Evolutionary conservation across 371 early-diverging fungal genomes (phyloP), one percentile per base, ranked within the genome.

Genomic region (Syncephalastrum sp.): DNA sequence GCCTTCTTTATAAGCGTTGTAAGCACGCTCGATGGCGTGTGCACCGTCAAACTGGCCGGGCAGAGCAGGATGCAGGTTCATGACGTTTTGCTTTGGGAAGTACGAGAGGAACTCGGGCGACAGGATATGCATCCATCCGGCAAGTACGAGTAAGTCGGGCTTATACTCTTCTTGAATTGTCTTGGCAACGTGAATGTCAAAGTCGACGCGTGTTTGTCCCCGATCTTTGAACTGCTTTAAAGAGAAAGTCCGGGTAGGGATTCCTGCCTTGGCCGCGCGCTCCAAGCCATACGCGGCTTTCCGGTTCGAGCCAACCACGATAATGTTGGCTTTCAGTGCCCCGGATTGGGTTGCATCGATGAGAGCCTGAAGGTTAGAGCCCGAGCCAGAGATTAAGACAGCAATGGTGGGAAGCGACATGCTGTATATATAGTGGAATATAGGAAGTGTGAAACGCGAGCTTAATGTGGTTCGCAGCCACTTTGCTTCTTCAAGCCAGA

Each of bases 81-180:
- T 92, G 61, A 96, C 75, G 41, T 79, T 81, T 12, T 69, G 33
- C 0, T 63, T 42, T 19, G 85, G 82, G 62, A 93, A 91, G 47
- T 69, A 53, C 14, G 82, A 72, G 51, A 98, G 67, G 67, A 97
- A 97, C 21, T 82, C 83, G 4, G 91, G 79, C 5, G 91, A 90
- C 47, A 98, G 80, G 58, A 98, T 97, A 67, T 95, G 97, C 97
- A 98, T 97, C 82, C 86, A 98, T 43, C 98, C 98, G 10, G 97
- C 98, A 38, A 97, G 81, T n/a, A 98, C 91, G 3, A 96, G 72
- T 25, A 94, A 71, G 59, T 91, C 90, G 0, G 92, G 92, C n/a
- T 74, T 65, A 17, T 73, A 68, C 8, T 68, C 50, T 27, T 79
- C 69, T 49, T 66, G 70, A 57, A 97, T 87, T 25, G 79, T 64